A percentile compares a stretch with the other conserved stretches of the same genome.
These are phyloP conservation scores for Pochonia chlamydosporia DNA, from an alignment of 2,329 filamentous ascomycete species.

Conservation along the genomic window DNA sequence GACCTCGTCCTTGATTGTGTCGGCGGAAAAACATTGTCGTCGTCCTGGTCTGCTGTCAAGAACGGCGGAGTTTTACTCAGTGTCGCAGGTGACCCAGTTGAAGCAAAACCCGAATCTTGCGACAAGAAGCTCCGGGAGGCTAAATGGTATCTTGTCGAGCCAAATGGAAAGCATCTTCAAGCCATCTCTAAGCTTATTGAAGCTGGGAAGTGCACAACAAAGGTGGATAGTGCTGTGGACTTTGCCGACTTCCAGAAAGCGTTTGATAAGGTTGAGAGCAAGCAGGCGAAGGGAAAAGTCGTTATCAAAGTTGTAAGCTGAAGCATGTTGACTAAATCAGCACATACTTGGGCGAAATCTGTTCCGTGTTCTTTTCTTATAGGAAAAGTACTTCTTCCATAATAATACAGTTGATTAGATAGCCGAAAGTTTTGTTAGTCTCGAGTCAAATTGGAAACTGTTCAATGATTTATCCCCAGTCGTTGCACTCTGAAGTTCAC, in stretches of 20 bases:
- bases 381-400: too few species aligned
- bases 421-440: too few species aligned
- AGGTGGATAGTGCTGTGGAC: slow-evolving; percentile 28
- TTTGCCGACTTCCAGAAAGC: slow-evolving; percentile 29
- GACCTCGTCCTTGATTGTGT: slow-evolving; percentile 29
- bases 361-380: too few species aligned
- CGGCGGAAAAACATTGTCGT: slow-evolving; percentile 24
- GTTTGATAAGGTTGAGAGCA: slow-evolving; percentile 27
- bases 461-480: too few species aligned
- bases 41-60: slow-evolving; percentile 26
- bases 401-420: too few species aligned
- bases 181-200: slow-evolving; percentile 26
- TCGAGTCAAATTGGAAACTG: too few species aligned
- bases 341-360: too few species aligned
- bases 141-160: slow-evolving; percentile 29
- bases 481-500: too few species aligned
- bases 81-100: slow-evolving; percentile 22
- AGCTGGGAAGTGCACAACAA: slow-evolving; percentile 20
- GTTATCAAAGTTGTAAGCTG: slow-evolving; percentile 29
- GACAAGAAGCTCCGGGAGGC: slow-evolving; percentile 20
- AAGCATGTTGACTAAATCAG: too few species aligned
- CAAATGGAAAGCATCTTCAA: slow-evolving; percentile 25
- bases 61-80: slow-evolving; percentile 25
- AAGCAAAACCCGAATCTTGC: slow-evolving; percentile 20
- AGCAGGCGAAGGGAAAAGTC: slow-evolving; percentile 29